phyloP scores from a whole-genome alignment of 1,139 yeast species.

The Pichia sp. region DNA sequence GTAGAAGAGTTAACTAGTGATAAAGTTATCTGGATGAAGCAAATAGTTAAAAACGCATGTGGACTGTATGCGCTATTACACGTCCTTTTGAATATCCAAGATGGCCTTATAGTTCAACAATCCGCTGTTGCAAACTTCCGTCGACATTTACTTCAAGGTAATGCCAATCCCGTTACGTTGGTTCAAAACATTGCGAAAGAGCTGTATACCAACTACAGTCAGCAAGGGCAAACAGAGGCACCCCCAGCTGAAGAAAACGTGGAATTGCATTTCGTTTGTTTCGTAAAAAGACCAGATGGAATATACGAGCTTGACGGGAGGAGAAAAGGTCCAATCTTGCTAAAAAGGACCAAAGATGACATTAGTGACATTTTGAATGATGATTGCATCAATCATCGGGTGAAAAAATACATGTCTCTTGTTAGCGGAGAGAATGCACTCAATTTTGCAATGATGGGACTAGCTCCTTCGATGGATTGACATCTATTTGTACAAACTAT shows the following conservation, averaged over 20 bases:
- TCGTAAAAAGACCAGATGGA: conserved; percentile 55
- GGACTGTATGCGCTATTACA: conserved; percentile 89
- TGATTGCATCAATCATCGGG: conserved; percentile 46
- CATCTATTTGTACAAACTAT: neutral
- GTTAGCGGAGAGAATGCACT: conserved; percentile 57
- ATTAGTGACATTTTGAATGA: conserved; percentile 51
- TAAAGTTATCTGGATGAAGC: conserved; percentile 65
- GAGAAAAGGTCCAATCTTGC: conserved; percentile 61
- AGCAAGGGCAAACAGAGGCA: conserved; percentile 73
- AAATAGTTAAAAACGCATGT: conserved; percentile 85
- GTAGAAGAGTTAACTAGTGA: conserved; percentile 13
- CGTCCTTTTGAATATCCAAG: conserved; percentile 59
- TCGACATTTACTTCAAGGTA: conserved; percentile 21
- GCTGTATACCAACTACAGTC: conserved; percentile 55
- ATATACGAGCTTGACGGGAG: conserved; percentile 88
- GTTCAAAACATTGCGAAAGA: conserved; percentile 45
- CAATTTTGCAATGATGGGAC: conserved; percentile 65
- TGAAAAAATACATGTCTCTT: conserved; percentile 60
- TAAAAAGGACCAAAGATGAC: conserved; percentile 44
- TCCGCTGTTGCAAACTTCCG: conserved; percentile 28
- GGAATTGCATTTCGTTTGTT: conserved; percentile 75
- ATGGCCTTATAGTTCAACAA: conserved; percentile 39
- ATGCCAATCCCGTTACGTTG: conserved; percentile 40
- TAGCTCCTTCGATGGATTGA: conserved; percentile 51
- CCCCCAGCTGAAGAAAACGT: conserved; percentile 65